Conservation (phyloP, 306 rosid species). For the Sesbania bispinosa region DNA sequence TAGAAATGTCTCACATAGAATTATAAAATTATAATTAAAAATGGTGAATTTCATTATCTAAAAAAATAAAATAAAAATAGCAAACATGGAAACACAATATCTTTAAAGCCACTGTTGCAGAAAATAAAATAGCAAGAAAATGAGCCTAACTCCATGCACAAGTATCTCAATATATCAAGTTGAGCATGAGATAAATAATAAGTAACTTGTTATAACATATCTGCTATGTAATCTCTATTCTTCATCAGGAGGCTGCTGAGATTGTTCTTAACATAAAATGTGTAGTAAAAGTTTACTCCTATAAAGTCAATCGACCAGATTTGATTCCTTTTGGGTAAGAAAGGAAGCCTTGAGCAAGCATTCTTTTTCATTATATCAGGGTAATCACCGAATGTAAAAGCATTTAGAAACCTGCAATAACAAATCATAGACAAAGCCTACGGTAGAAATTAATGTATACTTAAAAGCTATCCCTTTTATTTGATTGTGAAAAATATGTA, state of each 20-base stretch:
- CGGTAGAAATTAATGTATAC: background rate
- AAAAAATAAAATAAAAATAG: background rate
- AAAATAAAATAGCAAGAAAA: background rate
- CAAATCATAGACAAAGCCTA: background rate
- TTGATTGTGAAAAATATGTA: background rate
- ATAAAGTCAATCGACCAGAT: conserved; percentile 51
- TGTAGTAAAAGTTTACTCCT: conserved; percentile 44
- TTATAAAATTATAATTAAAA: background rate
- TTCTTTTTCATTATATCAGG: conserved; percentile 47
- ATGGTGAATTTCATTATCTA: background rate
- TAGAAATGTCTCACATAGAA: background rate
- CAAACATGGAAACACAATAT: background rate
- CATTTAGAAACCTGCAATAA: conserved; percentile 51
- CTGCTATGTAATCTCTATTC: conserved; percentile 8
- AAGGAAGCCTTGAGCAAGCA: conserved; percentile 60
- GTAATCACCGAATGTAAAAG: conserved; percentile 63
- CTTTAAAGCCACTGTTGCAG: background rate
- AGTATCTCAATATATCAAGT: background rate
- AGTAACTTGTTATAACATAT: conserved; percentile 3
- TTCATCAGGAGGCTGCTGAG: background rate
- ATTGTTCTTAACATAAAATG: conserved; percentile 23
- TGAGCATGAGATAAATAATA: background rate
- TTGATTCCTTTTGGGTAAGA: conserved; percentile 45
- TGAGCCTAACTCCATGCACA: background rate
- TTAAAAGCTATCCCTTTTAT: background rate